Conservation (phyloP, 306 rosid genomes). For the Cucurbita pepo region DNA sequence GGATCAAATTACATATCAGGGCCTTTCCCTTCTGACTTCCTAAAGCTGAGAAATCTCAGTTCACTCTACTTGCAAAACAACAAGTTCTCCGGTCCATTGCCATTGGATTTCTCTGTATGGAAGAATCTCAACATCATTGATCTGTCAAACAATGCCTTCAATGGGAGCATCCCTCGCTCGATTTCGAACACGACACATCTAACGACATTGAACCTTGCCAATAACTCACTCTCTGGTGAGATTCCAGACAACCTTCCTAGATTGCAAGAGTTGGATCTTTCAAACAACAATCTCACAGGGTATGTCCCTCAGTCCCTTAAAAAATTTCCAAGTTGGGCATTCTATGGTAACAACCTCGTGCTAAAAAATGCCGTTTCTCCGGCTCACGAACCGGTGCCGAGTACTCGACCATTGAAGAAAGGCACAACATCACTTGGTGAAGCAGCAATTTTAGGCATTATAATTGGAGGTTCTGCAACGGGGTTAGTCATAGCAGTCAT, state of each 20-base stretch:
- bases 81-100: constrained; percentile 66
- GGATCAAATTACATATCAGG: constrained; percentile 57
- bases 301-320: constrained; percentile 51
- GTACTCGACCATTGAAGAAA: constrained; percentile 22
- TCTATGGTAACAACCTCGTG: constrained; percentile 52
- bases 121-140: constrained; percentile 43
- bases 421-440: constrained; percentile 26
- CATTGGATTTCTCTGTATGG: constrained; percentile 68
- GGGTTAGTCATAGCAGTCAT: constrained; percentile 33
- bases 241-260: constrained; percentile 47
- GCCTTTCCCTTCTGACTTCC: constrained; percentile 66
- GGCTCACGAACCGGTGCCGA: constrained; percentile 30
- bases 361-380: constrained; percentile 34
- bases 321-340: constrained; percentile 50
- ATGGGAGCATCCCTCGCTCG: constrained; percentile 59
- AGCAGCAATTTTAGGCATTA: constrained; percentile 49
- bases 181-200: constrained; percentile 47
- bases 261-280: constrained; percentile 38
- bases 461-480: constrained; percentile 50
- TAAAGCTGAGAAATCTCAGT: constrained; percentile 39
- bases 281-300: constrained; percentile 61
- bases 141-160: constrained; percentile 56
- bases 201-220: constrained; percentile 47
- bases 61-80: constrained; percentile 52
- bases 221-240: constrained; percentile 64